Conservation (phyloP, 768 basidiomycete genomes). For the Pholiota molesta region DNA sequence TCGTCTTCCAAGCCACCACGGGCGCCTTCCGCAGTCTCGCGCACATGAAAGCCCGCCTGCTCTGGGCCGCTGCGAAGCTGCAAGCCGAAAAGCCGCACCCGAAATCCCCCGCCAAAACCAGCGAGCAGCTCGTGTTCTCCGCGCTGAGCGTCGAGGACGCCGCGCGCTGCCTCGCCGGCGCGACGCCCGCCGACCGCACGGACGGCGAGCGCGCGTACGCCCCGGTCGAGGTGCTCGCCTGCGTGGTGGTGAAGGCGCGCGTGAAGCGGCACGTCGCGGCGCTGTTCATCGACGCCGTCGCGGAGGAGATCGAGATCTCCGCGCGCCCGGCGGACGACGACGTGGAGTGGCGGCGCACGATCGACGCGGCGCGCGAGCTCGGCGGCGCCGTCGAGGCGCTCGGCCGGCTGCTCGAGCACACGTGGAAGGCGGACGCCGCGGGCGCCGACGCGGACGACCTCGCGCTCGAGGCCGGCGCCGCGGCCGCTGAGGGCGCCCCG, state of each 20-base stretch:
- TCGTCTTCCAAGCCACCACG: conserved; percentile 45
- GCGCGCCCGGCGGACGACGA: conserved; percentile 24
- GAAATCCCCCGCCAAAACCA: conserved; percentile 32
- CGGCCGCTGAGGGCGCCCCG: too few species aligned
- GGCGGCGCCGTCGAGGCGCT: conserved; percentile 60
- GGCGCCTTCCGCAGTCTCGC: conserved; percentile 39
- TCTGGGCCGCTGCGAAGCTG: conserved; percentile 33
- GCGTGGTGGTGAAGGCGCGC: conserved; percentile 50
- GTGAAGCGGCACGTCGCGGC: conserved; percentile 53
- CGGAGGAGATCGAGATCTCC: conserved; percentile 34
- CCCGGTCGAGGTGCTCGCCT: conserved; percentile 55
- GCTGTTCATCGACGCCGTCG: conserved; percentile 53
- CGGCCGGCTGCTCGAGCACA: conserved; percentile 57
- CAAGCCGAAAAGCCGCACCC: conserved; percentile 14
- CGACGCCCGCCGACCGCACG: conserved; percentile 9
- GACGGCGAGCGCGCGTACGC: conserved; percentile 28
- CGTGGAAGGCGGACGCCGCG: conserved; percentile 43
- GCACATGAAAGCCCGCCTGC: conserved; percentile 42
- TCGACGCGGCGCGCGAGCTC: conserved; percentile 64
- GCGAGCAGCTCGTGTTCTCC: conserved; percentile 59
- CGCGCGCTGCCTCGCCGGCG: conserved; percentile 27
- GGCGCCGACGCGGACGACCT: conserved; percentile 25
- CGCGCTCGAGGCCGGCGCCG: conserved; percentile 26
- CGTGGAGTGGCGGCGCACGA: conserved; percentile 45
- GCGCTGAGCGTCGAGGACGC: conserved; percentile 59